These are phyloP conservation scores for Spathaspora sp. DNA, from an alignment of 805 yeast species.

Conservation along the genomic window DNA sequence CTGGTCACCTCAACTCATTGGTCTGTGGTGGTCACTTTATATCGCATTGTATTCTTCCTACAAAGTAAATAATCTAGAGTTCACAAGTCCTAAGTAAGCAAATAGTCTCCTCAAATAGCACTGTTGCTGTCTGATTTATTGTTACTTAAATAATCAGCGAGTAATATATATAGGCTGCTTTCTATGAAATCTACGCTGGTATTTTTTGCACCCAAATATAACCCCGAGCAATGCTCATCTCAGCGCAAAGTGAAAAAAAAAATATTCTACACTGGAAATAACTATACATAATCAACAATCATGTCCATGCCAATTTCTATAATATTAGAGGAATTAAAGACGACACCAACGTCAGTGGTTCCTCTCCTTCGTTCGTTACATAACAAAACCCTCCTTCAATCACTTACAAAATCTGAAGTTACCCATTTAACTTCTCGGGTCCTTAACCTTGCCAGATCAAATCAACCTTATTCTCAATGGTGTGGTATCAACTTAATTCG, in stretches of 20 bases:
- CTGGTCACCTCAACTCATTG: too few species aligned
- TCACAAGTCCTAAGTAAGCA: too few species aligned
- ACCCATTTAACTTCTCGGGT: constrained; percentile 46
- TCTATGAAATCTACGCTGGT: too few species aligned
- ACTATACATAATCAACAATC: neutral
- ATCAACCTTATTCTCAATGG: constrained; percentile 47
- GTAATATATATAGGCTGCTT: too few species aligned
- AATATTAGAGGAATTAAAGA: constrained; percentile 24
- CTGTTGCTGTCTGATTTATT: too few species aligned
- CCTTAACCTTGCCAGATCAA: constrained; percentile 24
- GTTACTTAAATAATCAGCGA: too few species aligned
- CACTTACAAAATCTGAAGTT: constrained; percentile 47
- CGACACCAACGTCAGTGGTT: constrained; percentile 20
- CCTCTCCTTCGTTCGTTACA: constrained; percentile 31
- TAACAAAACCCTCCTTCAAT: constrained; percentile 27
- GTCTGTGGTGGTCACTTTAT: too few species aligned
- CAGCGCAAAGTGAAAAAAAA: constrained; percentile 8
- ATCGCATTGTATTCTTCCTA: too few species aligned
- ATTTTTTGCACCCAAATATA: neutral
- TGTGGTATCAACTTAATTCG: constrained; percentile 52
- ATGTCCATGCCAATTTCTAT: constrained; percentile 14
- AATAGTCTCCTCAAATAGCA: too few species aligned
- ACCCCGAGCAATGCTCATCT: neutral
- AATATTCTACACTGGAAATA: neutral
- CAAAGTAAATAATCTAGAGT: too few species aligned